Evolutionary conservation across 2,329 filamentous ascomycete genomes (phyloP).

Genomic region (Microsporum audouinii): DNA sequence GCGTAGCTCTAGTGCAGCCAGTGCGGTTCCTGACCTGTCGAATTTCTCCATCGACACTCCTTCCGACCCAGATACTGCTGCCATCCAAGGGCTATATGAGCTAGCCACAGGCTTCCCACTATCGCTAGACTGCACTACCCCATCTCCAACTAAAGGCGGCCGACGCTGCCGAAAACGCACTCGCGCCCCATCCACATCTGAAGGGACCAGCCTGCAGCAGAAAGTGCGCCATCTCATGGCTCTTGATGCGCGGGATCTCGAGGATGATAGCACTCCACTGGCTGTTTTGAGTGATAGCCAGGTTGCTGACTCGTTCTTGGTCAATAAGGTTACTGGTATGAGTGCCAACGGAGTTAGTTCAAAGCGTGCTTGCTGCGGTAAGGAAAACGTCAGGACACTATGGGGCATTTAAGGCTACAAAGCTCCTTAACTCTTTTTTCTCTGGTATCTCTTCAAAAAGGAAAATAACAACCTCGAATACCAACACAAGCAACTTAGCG

Average conservation of each 20-base stretch:
- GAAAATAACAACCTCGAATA: background rate
- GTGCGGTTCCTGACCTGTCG: slow-evolving; percentile 26
- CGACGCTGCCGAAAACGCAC: slow-evolving; percentile 30
- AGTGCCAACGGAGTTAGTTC: slow-evolving; percentile 28
- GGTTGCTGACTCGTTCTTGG: slow-evolving; percentile 25
- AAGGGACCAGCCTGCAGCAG: slow-evolving; percentile 22
- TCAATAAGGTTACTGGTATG: slow-evolving; percentile 16
- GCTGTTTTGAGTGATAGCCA: slow-evolving; percentile 25
- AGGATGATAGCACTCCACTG: slow-evolving; percentile 16
- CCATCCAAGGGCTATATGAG: slow-evolving; percentile 33
- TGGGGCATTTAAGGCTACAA: slow-evolving; percentile 4
- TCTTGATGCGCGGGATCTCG: slow-evolving; percentile 14
- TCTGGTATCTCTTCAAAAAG: background rate
- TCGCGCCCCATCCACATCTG: slow-evolving; percentile 28
- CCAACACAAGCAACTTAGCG: background rate
- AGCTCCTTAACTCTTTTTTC: background rate
- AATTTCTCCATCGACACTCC: slow-evolving; percentile 26
- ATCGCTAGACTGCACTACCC: slow-evolving; percentile 1
- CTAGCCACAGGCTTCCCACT: slow-evolving; percentile 26
- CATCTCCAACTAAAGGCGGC: slow-evolving; percentile 8
- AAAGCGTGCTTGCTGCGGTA: slow-evolving; percentile 33
- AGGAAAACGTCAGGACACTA: slow-evolving; percentile 6
- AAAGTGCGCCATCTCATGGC: slow-evolving; percentile 31
- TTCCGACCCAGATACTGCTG: slow-evolving; percentile 18
- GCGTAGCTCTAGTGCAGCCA: slow-evolving; percentile 17